Percentiles rank a stretch among this genome's conserved stretches.
These are phyloP conservation scores for Dryas drummondii DNA, from an alignment of 306 rosid genomes.

Conservation along the genomic window DNA sequence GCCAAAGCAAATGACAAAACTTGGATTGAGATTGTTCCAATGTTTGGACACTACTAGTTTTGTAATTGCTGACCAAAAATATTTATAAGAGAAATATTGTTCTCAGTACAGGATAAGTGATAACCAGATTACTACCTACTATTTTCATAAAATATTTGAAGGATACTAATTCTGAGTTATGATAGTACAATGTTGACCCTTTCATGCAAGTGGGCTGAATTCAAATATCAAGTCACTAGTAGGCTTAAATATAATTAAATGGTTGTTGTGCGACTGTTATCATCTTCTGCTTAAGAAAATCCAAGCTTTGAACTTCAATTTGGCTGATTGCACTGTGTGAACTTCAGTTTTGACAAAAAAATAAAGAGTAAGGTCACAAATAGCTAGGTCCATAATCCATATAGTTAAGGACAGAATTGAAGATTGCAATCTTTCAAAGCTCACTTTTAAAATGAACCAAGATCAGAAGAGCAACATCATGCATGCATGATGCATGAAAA, in stretches of 20 bases:
- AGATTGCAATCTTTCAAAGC: neutral
- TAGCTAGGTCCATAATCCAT: neutral
- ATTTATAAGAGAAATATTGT: too few relatives aligned
- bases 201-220: neutral
- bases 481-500: neutral
- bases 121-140: too few relatives aligned
- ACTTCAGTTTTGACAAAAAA: neutral
- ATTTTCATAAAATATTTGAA: too few relatives aligned
- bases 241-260: neutral
- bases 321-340: neutral
- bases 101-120: too few relatives aligned
- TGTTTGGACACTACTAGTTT: neutral
- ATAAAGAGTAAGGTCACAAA: neutral
- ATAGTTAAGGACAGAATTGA: neutral
- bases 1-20: too few relatives aligned
- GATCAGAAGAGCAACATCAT: neutral
- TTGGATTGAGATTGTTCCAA: too few relatives aligned
- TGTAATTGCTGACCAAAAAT: neutral
- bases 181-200: neutral
- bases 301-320: conserved; percentile 2
- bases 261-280: neutral
- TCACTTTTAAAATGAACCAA: neutral
- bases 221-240: neutral
- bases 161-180: neutral
- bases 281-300: neutral